phyloP scores from a whole-genome alignment of 2,329 filamentous ascomycete species.

The Colletotrichum caudatum region DNA sequence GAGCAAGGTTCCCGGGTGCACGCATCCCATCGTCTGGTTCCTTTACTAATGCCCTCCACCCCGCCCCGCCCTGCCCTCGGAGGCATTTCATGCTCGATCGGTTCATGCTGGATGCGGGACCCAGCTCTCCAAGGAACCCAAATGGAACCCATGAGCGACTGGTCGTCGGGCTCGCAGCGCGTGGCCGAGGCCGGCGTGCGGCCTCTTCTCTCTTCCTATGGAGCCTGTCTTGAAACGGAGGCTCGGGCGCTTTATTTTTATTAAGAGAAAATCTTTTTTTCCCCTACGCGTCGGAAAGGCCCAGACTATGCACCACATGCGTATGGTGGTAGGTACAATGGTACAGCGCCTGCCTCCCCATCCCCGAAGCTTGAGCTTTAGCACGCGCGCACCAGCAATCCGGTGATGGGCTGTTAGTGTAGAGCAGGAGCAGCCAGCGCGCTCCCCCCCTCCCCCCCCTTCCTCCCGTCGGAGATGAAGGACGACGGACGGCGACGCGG shows the following conservation, averaged over 20 bases:
- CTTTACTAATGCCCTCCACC: background rate
- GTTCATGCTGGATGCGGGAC: constrained; percentile 6
- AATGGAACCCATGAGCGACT: background rate
- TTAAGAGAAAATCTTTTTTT: too few species aligned
- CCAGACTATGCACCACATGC: constrained; percentile 1
- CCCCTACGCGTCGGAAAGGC: constrained; percentile 4
- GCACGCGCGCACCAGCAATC: background rate
- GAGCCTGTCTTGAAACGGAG: constrained; percentile 36
- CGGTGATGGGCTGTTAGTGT: background rate
- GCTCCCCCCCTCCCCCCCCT: background rate
- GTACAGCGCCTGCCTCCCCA: background rate
- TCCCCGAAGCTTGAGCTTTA: background rate
- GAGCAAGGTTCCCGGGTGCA: constrained; percentile 19
- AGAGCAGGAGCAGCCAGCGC: background rate
- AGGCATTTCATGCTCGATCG: constrained; percentile 1
- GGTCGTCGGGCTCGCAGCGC: constrained; percentile 2
- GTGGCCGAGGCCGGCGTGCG: constrained; percentile 18
- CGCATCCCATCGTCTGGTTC: background rate
- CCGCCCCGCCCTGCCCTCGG: background rate
- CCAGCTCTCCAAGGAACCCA: background rate
- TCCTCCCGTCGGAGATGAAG: background rate
- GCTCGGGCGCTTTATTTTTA: constrained; percentile 20
- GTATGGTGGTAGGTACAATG: background rate
- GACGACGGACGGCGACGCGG: constrained; percentile 22
- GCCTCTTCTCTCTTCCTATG: background rate